These are phyloP conservation scores for Eleusine coracana DNA, from an alignment of 176 grass and related monocot species.

Conservation along the genomic window DNA sequence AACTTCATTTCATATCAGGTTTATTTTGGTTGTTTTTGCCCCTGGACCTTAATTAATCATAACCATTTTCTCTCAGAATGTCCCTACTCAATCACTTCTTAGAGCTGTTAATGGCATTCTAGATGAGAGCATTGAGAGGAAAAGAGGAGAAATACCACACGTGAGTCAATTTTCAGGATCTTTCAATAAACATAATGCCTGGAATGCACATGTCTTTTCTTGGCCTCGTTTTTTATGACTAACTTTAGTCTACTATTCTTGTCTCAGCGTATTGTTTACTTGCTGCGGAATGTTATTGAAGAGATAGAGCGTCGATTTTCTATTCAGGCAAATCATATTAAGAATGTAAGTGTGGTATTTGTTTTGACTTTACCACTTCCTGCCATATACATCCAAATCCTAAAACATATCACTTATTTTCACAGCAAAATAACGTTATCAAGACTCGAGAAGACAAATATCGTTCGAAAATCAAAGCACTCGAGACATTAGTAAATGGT, in stretches of 20 bases:
- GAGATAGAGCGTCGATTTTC: slow-evolving; percentile 93
- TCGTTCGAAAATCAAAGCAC: slow-evolving; percentile 81
- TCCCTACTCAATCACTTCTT: slow-evolving; percentile 90
- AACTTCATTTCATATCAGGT: slow-evolving; percentile 5
- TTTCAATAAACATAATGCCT: slow-evolving; percentile 10
- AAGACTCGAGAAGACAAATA: slow-evolving; percentile 88
- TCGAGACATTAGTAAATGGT: slow-evolving; percentile 87
- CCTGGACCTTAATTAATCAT: slow-evolving; percentile 31
- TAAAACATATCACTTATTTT: slow-evolving; percentile 45
- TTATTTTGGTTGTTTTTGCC: not conserved
- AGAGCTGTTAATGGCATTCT: slow-evolving; percentile 93
- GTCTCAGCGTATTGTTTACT: slow-evolving; percentile 70
- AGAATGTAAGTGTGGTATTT: slow-evolving; percentile 69
- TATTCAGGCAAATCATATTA: slow-evolving; percentile 92
- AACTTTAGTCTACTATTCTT: slow-evolving; percentile 36
- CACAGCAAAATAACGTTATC: slow-evolving; percentile 84
- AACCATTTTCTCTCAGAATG: slow-evolving; percentile 65
- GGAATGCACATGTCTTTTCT: slow-evolving; percentile 11
- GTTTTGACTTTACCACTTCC: slow-evolving; percentile 27
- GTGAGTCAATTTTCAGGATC: slow-evolving; percentile 50
- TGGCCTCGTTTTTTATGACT: slow-evolving; percentile 38
- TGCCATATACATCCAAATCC: slow-evolving; percentile 19
- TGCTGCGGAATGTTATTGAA: slow-evolving; percentile 90
- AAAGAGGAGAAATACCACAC: slow-evolving; percentile 98
- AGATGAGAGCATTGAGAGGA: slow-evolving; percentile 96